phyloP scores from a whole-genome alignment of 1,284 basidiomycete genomes.

The Pterula multifida region DNA sequence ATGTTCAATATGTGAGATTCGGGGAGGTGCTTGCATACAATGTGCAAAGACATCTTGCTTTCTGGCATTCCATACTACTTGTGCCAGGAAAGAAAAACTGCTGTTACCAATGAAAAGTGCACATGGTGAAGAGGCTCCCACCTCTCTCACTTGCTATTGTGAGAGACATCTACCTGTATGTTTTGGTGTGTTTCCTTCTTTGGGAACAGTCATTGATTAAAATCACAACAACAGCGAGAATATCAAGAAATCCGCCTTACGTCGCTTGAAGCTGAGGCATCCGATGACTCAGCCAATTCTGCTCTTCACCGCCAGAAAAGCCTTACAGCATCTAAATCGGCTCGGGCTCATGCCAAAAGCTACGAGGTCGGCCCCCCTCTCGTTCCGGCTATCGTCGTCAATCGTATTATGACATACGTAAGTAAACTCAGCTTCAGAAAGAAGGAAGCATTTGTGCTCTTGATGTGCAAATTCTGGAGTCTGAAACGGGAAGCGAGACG shows the following conservation, averaged over 20 bases:
- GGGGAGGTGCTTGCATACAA: slow-evolving; percentile 91
- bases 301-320: slow-evolving; percentile 10
- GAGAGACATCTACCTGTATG: slow-evolving; percentile 83
- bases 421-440: slow-evolving; percentile 63
- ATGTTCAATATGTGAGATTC: slow-evolving; percentile 79
- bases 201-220: slow-evolving; percentile 32
- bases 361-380: slow-evolving; percentile 72
- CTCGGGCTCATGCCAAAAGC: slow-evolving; percentile 71
- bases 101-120: slow-evolving; percentile 82
- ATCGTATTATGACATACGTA: slow-evolving; percentile 73
- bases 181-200: slow-evolving; percentile 7
- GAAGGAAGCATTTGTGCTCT: slow-evolving; percentile 65
- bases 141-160: slow-evolving; percentile 68
- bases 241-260: slow-evolving; percentile 48
- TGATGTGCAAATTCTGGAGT: slow-evolving; percentile 92
- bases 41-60: slow-evolving; percentile 90
- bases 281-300: slow-evolving; percentile 24
- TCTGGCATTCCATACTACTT: slow-evolving; percentile 91
- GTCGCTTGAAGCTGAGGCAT: slow-evolving; percentile 39
- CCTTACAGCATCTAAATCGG: slow-evolving; percentile 48
- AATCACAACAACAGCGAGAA: slow-evolving; percentile 39
- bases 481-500: slow-evolving; percentile 87
- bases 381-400: slow-evolving; percentile 62
- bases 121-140: slow-evolving; percentile 51
- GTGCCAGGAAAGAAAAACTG: slow-evolving; percentile 78